phyloP scores from a whole-genome alignment of 108 stramenopile species.

The Cyclotella baltica region DNA sequence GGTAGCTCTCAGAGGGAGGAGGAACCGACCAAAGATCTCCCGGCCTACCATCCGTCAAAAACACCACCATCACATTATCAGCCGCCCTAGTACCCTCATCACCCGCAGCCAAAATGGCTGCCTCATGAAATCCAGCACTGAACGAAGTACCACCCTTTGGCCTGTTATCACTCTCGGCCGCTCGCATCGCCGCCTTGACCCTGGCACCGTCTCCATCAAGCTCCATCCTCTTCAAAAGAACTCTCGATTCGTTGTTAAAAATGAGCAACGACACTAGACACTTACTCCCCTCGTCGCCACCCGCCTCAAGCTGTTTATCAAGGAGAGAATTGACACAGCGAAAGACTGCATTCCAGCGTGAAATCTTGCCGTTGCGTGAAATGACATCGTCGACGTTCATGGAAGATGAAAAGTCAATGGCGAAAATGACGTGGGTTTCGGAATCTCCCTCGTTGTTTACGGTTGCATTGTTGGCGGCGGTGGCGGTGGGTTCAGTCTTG shows the following conservation, averaged over 20 bases:
- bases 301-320: not conserved
- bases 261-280: conserved; percentile 9
- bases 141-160: conserved; percentile 14
- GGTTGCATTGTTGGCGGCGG: not conserved
- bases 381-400: conserved; percentile 1
- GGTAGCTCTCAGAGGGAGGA: not conserved
- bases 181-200: not conserved
- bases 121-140: conserved; percentile 4
- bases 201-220: not conserved
- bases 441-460: not conserved
- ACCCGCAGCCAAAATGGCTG: not conserved
- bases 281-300: not conserved
- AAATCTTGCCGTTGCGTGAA: not conserved
- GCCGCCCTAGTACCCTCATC: not conserved
- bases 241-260: conserved; percentile 8
- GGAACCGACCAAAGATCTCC: not conserved
- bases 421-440: conserved; percentile 10
- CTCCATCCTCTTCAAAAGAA: not conserved
- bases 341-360: conserved; percentile 21
- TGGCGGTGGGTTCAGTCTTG: not conserved
- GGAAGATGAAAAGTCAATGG: conserved; percentile 14
- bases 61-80: conserved; percentile 9
- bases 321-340: conserved; percentile 3
- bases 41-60: conserved; percentile 11
- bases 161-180: not conserved